phyloP scores from a whole-genome alignment of 495 filamentous ascomycete genomes.

The Penicillium longicatenatum region DNA sequence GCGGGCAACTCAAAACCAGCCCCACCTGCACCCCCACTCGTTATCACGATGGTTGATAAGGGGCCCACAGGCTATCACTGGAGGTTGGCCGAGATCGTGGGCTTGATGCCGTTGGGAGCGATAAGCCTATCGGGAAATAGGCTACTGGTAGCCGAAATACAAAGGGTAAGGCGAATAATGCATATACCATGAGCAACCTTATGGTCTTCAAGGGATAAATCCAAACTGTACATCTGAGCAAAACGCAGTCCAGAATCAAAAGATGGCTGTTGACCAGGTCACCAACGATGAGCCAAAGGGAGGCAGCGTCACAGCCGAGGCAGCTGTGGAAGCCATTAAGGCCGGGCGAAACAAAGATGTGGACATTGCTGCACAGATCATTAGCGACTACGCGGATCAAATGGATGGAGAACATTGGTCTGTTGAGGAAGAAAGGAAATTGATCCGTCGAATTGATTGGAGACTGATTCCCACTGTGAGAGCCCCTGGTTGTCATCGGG shows the following conservation, averaged over 20 bases:
- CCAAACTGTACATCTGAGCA: no score
- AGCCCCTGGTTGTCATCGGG: neutral
- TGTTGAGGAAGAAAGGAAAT: constrained; percentile 9
- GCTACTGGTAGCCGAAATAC: neutral
- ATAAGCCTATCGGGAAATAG: constrained; percentile 5
- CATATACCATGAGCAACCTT: neutral
- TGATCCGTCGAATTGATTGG: constrained; percentile 10
- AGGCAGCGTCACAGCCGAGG: neutral
- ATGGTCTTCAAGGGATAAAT: neutral
- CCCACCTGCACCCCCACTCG: no score
- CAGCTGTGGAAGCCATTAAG: constrained; percentile 5
- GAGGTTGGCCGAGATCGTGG: neutral
- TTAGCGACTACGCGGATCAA: constrained; percentile 5
- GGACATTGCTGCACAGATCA: constrained; percentile 9
- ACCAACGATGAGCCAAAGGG: constrained; percentile 2
- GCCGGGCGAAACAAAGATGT: constrained; percentile 11
- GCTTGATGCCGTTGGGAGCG: neutral
- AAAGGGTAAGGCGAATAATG: neutral
- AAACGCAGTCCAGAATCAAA: no score
- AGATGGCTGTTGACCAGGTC: neutral
- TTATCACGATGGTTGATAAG: no score
- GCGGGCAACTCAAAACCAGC: no score
- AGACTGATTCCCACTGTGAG: constrained; percentile 4
- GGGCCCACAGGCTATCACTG: no score
- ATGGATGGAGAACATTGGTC: constrained; percentile 3